Evolutionary conservation across 257 asterid genomes (phyloP), one percentile per base, ranked within the genome.

Genomic region (Ocimum tenuiflorum): DNA sequence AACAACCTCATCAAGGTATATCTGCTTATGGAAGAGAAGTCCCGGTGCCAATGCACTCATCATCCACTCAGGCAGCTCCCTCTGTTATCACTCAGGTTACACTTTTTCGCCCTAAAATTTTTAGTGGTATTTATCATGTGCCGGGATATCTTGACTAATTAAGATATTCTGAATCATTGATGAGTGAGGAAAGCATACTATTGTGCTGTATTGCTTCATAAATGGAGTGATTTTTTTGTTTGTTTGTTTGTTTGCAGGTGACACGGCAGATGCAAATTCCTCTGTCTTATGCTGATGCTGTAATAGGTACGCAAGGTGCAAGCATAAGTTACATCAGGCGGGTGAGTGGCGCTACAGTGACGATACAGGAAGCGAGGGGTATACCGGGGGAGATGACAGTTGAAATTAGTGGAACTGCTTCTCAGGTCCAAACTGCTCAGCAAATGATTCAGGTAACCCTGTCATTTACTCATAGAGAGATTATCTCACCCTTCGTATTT

Each of bases 361-460:
- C 97, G 70, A 84, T 92, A 68, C 99, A 92, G 80, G 99, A 92
- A 83, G 76, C 96, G 9, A 83, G 89, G 73, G 97, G 95, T 39
- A 86, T 81, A 67, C 99, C 99, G 20, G 86, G 85, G 36, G 98
- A 91, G 79, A 91, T 91, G 98, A 91, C 98, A 0, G 96, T 89
- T 63, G 98, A 91, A 85, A 92, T 92, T 55, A 82, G 80, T 69
- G 99, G 97, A 73, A 84, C 91, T 77, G 84, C 96, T 75, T 84
- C 95, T 62, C 97, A 91, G 80, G 95, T 86, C 72, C 97, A 91
- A 78, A 86, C 96, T 60, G 97, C 97, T 66, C 94, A 86, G 71
- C 96, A 91, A 67, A 80, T 88, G 80, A 88, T 89, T 75, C 97
- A 92, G 95, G 98, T 78, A 75, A 78, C 50, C 20, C n/a, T n/a